phyloP scores from a whole-genome alignment of 345 rosid species.

The Ceriops zippeliana region DNA sequence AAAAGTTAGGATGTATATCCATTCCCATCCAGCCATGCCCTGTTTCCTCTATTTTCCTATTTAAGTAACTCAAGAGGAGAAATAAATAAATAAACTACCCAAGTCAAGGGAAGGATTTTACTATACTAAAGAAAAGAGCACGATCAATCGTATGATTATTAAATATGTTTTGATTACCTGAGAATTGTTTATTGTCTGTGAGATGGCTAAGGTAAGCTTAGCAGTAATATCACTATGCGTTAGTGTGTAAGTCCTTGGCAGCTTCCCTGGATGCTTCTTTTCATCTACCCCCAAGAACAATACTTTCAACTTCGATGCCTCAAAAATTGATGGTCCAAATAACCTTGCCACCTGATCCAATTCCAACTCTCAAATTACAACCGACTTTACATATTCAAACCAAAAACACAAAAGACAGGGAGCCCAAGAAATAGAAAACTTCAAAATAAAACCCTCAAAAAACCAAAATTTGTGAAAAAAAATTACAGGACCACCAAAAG shows the following conservation, averaged over 20 bases:
- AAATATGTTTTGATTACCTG: conserved; percentile 44
- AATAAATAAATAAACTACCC: not conserved
- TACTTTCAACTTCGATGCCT: conserved; percentile 89
- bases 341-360: conserved; percentile 71
- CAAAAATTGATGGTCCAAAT: conserved; percentile 94
- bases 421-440: not conserved
- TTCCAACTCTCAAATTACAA: conserved; percentile 16
- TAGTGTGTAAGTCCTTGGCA: conserved; percentile 91
- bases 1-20: not conserved
- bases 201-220: conserved; percentile 77
- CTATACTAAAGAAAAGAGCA: not conserved
- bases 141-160: not conserved
- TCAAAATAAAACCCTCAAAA: not conserved
- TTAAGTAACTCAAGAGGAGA: not conserved
- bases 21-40: not conserved
- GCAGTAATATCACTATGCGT: conserved; percentile 91
- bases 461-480: not conserved
- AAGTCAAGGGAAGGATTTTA: not conserved
- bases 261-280: conserved; percentile 80
- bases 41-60: not conserved
- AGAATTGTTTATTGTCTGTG: conserved; percentile 82
- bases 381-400: not conserved
- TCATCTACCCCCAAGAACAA: conserved; percentile 86
- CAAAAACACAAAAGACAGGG: not conserved
- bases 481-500: conserved; percentile 54